Evolutionary conservation across 257 asterid species (phyloP), one percentile per base, ranked within the genome.

Genomic region (Scutellaria baicalensis): DNA sequence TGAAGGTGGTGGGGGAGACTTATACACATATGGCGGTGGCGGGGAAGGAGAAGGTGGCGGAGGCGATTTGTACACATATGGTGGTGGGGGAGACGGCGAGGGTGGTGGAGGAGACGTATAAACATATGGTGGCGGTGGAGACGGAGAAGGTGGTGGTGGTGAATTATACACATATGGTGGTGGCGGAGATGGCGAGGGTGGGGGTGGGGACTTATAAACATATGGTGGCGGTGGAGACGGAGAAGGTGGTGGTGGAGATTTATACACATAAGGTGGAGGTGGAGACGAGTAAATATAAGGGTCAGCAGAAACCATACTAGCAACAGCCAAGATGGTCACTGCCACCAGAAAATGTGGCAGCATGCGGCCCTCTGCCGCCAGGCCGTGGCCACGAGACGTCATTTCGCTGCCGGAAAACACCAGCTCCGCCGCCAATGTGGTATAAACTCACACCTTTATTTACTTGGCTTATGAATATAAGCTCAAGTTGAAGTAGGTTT

Each of bases 231-330:
- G 60, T 3, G 60, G 60, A 10, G 60, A 55, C 14, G 71, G 71
- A 0, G 62, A 31, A 1, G 64, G 64, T 6, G 64, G 69, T 6
- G 69, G 70, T 11, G 70, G 70, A 0, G 69, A 64, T 0, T 45
- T 64, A 3, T 64, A 64, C 2, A 33, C n/a, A 8, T 14, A 59
- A 0, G 68, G 73, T 9, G 75, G 74, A 10, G 83, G 79, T 0
- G 83, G 79, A 1, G 82, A 77, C 8, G 80, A 76, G 56, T 77
- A 80, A 1, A 64, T 43, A 8, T 72, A 82, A 43, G 89, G 86
- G 8, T 89, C 86, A 0, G 90, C 95, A 0, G 88, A 81, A 47
- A 79, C 90, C 27, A 79, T 6, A n/a, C 16, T 62, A 31, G 85
- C 77, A 59, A 70, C 51, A 0, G 78, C 83, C 83, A 87, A 69